Percentiles rank a stretch among this genome's conserved stretches.
Evolutionary conservation across 129 eudicot genomes (phyloP).

Genomic region (Centrapalus pauciflorus): DNA sequence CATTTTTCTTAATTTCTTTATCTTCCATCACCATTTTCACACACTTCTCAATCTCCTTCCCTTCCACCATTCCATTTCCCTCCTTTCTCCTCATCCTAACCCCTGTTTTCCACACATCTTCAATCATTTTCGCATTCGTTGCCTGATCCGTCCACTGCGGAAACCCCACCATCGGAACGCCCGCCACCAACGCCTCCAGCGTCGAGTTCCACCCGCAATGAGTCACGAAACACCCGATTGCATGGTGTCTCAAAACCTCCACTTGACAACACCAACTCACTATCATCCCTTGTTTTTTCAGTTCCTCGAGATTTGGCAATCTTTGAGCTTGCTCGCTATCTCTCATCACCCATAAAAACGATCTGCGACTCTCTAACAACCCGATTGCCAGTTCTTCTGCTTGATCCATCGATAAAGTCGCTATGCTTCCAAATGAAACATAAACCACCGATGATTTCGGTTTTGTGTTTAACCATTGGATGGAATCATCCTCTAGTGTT

Average conservation of each 20-base stretch:
- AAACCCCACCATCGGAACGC: slow-evolving; percentile 59
- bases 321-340: slow-evolving; percentile 30
- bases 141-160: slow-evolving; percentile 72
- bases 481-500: background rate
- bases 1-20: slow-evolving; percentile 14
- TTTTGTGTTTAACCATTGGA: slow-evolving; percentile 47
- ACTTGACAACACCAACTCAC: slow-evolving; percentile 54
- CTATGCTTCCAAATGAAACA: slow-evolving; percentile 62
- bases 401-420: slow-evolving; percentile 29
- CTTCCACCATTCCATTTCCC: slow-evolving; percentile 20
- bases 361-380: slow-evolving; percentile 10
- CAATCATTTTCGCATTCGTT: slow-evolving; percentile 48
- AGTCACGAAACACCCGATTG: slow-evolving; percentile 57
- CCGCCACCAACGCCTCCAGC: slow-evolving; percentile 43
- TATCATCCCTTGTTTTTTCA: slow-evolving; percentile 33
- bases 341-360: slow-evolving; percentile 56
- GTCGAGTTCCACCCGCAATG: slow-evolving; percentile 83
- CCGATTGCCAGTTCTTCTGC: slow-evolving; percentile 49
- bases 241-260: slow-evolving; percentile 36
- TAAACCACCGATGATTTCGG: slow-evolving; percentile 44
- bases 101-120: slow-evolving; percentile 64
- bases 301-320: slow-evolving; percentile 20
- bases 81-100: slow-evolving; percentile 46
- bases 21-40: slow-evolving; percentile 7
- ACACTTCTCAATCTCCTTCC: slow-evolving; percentile 24